Conservation (phyloP, 169 alveolate species). For the Cryptosporidium bovis region DNA sequence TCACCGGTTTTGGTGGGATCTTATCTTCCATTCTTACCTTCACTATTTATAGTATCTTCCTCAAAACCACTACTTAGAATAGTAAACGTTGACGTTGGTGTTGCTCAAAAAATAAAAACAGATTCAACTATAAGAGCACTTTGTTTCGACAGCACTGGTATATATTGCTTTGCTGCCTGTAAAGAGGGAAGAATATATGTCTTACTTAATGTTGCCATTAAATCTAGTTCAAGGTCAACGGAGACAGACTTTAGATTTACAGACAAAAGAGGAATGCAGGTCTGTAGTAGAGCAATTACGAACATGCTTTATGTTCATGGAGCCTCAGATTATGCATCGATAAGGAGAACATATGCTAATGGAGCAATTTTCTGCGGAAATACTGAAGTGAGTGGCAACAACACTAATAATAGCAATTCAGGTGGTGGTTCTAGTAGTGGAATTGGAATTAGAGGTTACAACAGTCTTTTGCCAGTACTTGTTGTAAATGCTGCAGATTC, state of each 20-base stretch:
- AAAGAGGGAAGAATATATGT: slow-evolving; percentile 84
- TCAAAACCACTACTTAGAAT: slow-evolving; percentile 85
- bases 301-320: slow-evolving; percentile 84
- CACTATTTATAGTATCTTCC: slow-evolving; percentile 82
- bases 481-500: slow-evolving; percentile 80
- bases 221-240: slow-evolving; percentile 75
- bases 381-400: slow-evolving; percentile 76
- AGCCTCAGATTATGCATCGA: slow-evolving; percentile 33
- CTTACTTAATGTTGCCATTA: slow-evolving; percentile 44
- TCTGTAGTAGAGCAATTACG: slow-evolving; percentile 85
- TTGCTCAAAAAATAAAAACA: slow-evolving; percentile 84
- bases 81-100: slow-evolving; percentile 85
- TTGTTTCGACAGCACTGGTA: slow-evolving; percentile 85
- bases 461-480: slow-evolving; percentile 84
- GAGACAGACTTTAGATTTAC: slow-evolving; percentile 77
- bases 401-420: slow-evolving; percentile 77
- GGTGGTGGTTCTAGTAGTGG: slow-evolving; percentile 48
- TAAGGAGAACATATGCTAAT: slow-evolving; percentile 55
- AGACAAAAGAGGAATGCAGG: slow-evolving; percentile 69
- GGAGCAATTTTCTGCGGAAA: slow-evolving; percentile 53
- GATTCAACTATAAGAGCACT: slow-evolving; percentile 85
- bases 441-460: slow-evolving; percentile 81
- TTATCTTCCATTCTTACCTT: slow-evolving; percentile 84
- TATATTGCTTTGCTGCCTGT: slow-evolving; percentile 86
- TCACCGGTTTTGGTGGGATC: slow-evolving; percentile 84